Base-by-base conservation (phyloP, 176 grass and related monocot genomes). In the Miscanthus lutarioriparius region DNA sequence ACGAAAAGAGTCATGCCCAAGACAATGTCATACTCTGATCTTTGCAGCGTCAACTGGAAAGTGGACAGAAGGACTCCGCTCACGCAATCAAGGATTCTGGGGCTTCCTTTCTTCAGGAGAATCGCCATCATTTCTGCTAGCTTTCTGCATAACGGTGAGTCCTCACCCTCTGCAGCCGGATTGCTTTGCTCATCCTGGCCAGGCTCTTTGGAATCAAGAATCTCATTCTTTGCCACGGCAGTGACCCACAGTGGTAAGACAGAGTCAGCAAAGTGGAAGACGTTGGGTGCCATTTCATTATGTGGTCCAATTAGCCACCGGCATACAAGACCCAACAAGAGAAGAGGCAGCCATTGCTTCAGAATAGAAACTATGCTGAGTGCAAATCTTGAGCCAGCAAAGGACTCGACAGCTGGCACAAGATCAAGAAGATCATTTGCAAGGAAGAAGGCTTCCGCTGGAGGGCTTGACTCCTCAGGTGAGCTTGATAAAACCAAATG, bases 371-470 rank as follows among this genome's bases (percentile, higher is more conserved):
- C 38, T 22, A 93, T 62, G 69, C 74, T 22, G 48, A 78, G 67
- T 25, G 91, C 89, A 89, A 66, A 89, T 79, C 73, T 93, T 1
- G 82, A 74, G 64, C 93, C 96, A 65, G 78, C 17, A 41, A 79
- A 89, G 19, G 80, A 90, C 76, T 93, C 93, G 4, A 91, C 48
- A 80, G 83, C 84, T 27, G 87, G 76, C 72, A 93, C 26, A 37
- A 98, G 73, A 80, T 98, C 92, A 81, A 98, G 91, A 88, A 98
- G 92, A 87, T 89, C 61, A 88, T 93, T 98, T 22, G 93, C 84
- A 80, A 98, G 89, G 80, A 81, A 74, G 59, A 95, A 98, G 30
- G 76, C 87, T 37, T 90, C 92, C 54, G 77, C 84, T 70, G 81
- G 78, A 71, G 89, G 81, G 49, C n/a, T 58, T 17, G 82, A 80